Evolutionary conservation across 192 early-diverging fungal species (phyloP), one percentile per base, ranked within the genome.

Genomic region (Podila minutissima): DNA sequence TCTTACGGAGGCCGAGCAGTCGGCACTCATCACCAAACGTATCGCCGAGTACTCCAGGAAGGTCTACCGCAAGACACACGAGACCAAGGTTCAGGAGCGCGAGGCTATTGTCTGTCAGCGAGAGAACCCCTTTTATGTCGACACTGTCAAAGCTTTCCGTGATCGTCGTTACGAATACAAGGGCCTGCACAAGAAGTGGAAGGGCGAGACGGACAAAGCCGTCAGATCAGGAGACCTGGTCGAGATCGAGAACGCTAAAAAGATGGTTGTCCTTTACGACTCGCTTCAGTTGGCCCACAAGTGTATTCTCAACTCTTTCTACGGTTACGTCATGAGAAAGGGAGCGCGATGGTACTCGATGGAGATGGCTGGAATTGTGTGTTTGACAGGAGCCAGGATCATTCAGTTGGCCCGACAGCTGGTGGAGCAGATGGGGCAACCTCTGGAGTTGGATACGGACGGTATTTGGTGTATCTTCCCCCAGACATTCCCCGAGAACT

Each of bases 391-490:
- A 5, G 92, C 98, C 12, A 93, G 89, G 49, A 98, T 99, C 72
- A 99, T 99, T 82, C 98, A 99, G 81, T 90, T 98, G 87, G 98
- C 98, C 7, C 90, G 97, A 11, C 84, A 92, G 62, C 90, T 96
- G 13, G 93, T 99, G 2, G 98, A 99, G 82, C 92, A 94, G 65
- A 84, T 99, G 35, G 98, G 98, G 0, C 85, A 95, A 29, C 97
- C 98, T 6, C 86, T 99, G 12, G 98, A 99, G 85, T 86, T 99
- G 41, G 98, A 99, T 75, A 99, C 98, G 19, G 98, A 99, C 69
- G 98, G 98, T 64, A 98, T 99, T 77, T 98, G 98, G 98, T 98
- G 97, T 77, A 96, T 96, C 28, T 87, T 99, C 50, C 98, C 98
- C 0, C 82, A 90, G 26, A 89, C 89, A 0, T 99, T 99, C 60